These are phyloP conservation scores for Saturnispora halmiae DNA, from an alignment of 805 yeast genomes.

Conservation along the genomic window DNA sequence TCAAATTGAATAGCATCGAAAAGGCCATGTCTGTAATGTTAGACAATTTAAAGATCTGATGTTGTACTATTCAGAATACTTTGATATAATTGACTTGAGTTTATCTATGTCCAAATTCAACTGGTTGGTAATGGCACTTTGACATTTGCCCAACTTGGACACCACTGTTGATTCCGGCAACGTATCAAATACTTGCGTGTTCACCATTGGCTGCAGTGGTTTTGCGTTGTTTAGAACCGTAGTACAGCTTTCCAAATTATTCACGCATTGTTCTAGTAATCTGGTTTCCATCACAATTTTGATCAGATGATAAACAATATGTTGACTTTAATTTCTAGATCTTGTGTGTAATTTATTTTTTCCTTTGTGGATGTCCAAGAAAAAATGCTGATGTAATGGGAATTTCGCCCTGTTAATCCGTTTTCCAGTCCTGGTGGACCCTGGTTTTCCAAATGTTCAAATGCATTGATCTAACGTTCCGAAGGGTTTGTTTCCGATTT, in stretches of 20 bases:
- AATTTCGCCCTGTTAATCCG: too few relatives aligned
- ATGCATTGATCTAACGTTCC: too few relatives aligned
- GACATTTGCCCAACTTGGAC: neutral
- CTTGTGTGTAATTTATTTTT: too few relatives aligned
- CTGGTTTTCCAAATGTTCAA: too few relatives aligned
- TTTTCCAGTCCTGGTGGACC: too few relatives aligned
- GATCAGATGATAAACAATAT: too few relatives aligned
- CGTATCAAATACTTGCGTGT: slow-evolving; percentile 3
- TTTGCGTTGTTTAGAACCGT: neutral
- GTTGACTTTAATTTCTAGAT: too few relatives aligned
- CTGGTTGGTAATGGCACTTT: neutral
- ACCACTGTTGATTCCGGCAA: slow-evolving; percentile 7
- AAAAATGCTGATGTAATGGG: too few relatives aligned
- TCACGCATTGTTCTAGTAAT: neutral
- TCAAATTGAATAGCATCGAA: slow-evolving; percentile 57
- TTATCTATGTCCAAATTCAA: neutral
- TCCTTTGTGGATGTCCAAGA: too few relatives aligned
- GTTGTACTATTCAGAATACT: too few relatives aligned
- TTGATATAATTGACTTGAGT: neutral
- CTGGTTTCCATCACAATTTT: neutral
- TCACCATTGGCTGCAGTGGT: neutral
- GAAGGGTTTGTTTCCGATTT: too few relatives aligned
- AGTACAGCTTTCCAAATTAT: too few relatives aligned
- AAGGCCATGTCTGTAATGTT: slow-evolving; percentile 26
- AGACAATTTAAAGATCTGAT: slow-evolving; percentile 2